These are phyloP conservation scores for Lagenidium giganteum DNA, from an alignment of 352 stramenopile genomes.

Conservation along the genomic window DNA sequence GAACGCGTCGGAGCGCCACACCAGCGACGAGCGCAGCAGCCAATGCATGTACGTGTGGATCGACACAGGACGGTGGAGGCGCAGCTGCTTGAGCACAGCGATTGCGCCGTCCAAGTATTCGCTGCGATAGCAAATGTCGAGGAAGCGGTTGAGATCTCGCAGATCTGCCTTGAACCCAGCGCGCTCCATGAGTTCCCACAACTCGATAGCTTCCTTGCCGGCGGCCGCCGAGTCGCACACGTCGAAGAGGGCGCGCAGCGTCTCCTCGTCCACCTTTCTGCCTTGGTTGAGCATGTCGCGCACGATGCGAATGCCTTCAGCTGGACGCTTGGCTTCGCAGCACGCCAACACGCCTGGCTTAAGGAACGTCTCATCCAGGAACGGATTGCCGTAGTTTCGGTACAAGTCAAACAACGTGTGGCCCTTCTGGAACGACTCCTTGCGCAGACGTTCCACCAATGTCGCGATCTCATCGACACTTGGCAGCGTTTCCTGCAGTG, in stretches of 20 bases:
- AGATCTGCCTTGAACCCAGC: slow-evolving; percentile 37
- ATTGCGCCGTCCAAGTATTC: slow-evolving; percentile 66
- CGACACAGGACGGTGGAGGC: slow-evolving; percentile 37
- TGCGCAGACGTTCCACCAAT: slow-evolving; percentile 40
- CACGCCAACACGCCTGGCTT: slow-evolving; percentile 58
- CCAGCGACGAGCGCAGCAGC: slow-evolving; percentile 57
- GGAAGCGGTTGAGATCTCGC: slow-evolving; percentile 51
- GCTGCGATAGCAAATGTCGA: slow-evolving; percentile 64
- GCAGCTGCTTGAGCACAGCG: slow-evolving; percentile 65
- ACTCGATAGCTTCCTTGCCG: slow-evolving; percentile 44
- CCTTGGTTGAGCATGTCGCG: slow-evolving; percentile 69
- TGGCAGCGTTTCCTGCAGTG: slow-evolving; percentile 55
- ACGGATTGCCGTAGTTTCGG: slow-evolving; percentile 71
- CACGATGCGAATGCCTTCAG: slow-evolving; percentile 57
- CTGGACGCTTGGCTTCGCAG: slow-evolving; percentile 57
- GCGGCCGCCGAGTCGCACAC: slow-evolving; percentile 48
- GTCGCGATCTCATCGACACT: slow-evolving; percentile 42
- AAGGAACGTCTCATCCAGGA: slow-evolving; percentile 64
- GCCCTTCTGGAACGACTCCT: slow-evolving; percentile 57
- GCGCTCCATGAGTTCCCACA: slow-evolving; percentile 54
- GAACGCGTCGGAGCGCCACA: slow-evolving; percentile 69
- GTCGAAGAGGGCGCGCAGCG: slow-evolving; percentile 46
- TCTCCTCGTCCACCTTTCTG: slow-evolving; percentile 57
- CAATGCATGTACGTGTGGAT: slow-evolving; percentile 76
- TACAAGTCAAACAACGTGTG: slow-evolving; percentile 71